Evolutionary conservation across 2,329 filamentous ascomycete species (phyloP), one percentile per base, ranked within the genome.

Genomic region (Diplodia sapinea): DNA sequence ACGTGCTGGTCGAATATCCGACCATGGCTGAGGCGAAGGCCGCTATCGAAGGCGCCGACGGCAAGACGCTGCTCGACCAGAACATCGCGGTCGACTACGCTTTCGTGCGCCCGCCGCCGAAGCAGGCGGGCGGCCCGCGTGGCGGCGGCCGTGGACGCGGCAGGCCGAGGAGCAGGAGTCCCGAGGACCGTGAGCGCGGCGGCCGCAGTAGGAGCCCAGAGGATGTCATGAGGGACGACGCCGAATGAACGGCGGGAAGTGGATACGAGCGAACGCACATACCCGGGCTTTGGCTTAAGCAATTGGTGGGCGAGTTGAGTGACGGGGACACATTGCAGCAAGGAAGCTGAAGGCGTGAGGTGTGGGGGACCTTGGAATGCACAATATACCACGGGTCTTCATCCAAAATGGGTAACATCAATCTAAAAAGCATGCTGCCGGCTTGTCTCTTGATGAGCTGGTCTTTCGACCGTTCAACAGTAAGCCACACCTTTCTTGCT

Each of bases 1-100:
- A 95, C 79, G 91, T 90, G 36, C 81, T 95, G 72, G 94, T 95
- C 78, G 92, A 95, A 78, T 95, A 93, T 79, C 84, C 91, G 1
- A 94, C 91, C 0, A 83, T 93, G 50, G 85, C 89, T 70, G 92
- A 95, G 78, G 92, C 92, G 15, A 87, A 90, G 70, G 90, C 89
- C n/a, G 92, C 92, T 54, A 92, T 95, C 74, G 89, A 93, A 77
- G 89, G 88, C 73, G 90, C 90, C n/a, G 87, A 95, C 78, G 84
- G 88, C 70, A 88, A 89, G 51, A 91, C 94, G 79, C 82, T 95
- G 67, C 86, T 95, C 54, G 92, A 95, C 73, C 91, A 95, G 83
- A 92, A 89, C 8, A 86, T 95, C 71, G 82, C 86, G 68, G 91
- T 94, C 69, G 92, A 95, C 80, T 95, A 93, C 79, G 92, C 91